Conservation (phyloP, 2,329 filamentous ascomycete genomes). For the Biscogniauxia sp. region DNA sequence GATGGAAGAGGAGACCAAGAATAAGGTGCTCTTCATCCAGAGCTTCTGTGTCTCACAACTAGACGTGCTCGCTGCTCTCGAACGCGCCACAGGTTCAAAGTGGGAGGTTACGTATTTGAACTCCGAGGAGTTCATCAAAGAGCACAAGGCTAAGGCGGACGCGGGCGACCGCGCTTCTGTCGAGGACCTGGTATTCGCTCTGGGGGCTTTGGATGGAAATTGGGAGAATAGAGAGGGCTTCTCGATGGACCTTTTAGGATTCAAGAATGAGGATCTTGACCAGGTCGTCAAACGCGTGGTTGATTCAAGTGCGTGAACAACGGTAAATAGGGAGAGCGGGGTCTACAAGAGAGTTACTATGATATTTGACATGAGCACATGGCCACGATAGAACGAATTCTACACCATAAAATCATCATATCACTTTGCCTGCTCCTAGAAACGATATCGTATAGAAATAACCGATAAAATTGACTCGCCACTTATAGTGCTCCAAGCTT, state of each 20-base stretch:
- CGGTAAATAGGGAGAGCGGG: neutral
- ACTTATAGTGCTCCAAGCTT: no score
- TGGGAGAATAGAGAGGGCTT: slow-evolving; percentile 46
- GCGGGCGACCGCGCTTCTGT: slow-evolving; percentile 37
- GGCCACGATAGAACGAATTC: neutral
- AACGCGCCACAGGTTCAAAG: slow-evolving; percentile 31
- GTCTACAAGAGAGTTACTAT: neutral
- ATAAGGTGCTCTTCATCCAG: slow-evolving; percentile 38
- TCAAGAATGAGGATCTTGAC: slow-evolving; percentile 47
- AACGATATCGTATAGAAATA: no score
- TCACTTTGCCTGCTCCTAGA: no score
- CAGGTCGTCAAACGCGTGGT: slow-evolving; percentile 38
- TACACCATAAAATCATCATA: no score
- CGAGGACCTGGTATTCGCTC: slow-evolving; percentile 49
- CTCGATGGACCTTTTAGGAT: slow-evolving; percentile 45
- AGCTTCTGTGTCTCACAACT: slow-evolving; percentile 40
- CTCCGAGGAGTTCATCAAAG: slow-evolving; percentile 39
- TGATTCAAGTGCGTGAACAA: slow-evolving; percentile 12
- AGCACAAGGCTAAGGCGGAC: slow-evolving; percentile 38
- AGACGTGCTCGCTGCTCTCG: slow-evolving; percentile 34
- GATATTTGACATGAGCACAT: neutral
- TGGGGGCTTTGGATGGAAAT: slow-evolving; percentile 47
- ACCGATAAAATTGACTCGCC: no score
- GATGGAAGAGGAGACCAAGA: slow-evolving; percentile 28
- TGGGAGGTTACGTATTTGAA: slow-evolving; percentile 35